Evolutionary conservation across 768 basidiomycete species (phyloP).

Genomic region (Tricholoma matsutake): DNA sequence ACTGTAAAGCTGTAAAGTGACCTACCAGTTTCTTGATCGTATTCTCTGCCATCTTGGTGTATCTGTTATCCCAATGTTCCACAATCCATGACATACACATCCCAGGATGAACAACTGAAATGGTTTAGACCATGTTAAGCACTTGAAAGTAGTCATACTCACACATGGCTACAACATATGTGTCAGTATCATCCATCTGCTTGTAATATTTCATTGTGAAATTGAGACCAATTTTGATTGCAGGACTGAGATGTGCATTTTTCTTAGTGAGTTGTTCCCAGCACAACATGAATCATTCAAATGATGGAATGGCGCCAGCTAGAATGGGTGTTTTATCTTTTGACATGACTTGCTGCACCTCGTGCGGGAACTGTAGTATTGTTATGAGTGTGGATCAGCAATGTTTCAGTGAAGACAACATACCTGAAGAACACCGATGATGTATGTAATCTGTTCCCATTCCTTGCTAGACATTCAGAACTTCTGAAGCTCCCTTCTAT

Average conservation of each 20-base stretch:
- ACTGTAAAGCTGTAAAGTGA: no score
- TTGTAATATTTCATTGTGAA: slow-evolving; percentile 11
- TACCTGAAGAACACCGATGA: slow-evolving; percentile 12
- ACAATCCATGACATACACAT: no score
- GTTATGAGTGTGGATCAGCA: no score
- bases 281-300: slow-evolving; percentile 12
- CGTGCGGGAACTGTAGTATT: slow-evolving; percentile 9
- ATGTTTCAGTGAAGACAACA: not conserved
- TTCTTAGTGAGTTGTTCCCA: slow-evolving; percentile 4
- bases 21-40: no score
- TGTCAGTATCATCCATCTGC: slow-evolving; percentile 4
- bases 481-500: slow-evolving; percentile 1
- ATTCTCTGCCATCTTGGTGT: no score
- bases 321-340: slow-evolving; percentile 9
- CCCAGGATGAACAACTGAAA: no score
- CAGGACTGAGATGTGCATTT: not conserved
- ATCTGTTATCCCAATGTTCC: no score
- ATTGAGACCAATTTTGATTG: slow-evolving; percentile 5
- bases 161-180: slow-evolving; percentile 16
- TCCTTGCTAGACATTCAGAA: not conserved
- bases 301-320: slow-evolving; percentile 7
- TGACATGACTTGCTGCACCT: slow-evolving; percentile 16
- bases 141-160: no score
- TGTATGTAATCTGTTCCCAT: slow-evolving; percentile 11
- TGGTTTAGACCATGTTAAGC: no score